Percentiles rank a stretch among this genome's conserved stretches.
phyloP scores from a whole-genome alignment of 2,329 filamentous ascomycete species.

The Diaporthe batatas region DNA sequence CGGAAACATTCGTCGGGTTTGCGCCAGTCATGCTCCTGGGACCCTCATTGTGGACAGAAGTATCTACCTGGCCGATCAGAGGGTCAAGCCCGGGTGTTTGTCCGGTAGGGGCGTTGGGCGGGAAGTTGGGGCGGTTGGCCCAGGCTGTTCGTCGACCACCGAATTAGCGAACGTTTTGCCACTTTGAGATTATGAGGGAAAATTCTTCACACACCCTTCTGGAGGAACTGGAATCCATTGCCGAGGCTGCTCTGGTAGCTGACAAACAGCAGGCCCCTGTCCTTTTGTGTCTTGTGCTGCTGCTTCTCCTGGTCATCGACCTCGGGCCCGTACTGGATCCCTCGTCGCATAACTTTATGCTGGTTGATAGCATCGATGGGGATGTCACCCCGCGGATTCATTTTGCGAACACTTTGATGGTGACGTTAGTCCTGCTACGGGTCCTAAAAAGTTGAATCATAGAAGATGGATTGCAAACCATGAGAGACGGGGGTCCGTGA shows the following conservation, averaged over 20 bases:
- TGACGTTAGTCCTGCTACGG: no score
- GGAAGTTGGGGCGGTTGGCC: conserved; percentile 43
- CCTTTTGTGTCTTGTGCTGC: conserved; percentile 47
- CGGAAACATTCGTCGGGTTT: conserved; percentile 44
- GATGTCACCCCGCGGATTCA: conserved; percentile 57
- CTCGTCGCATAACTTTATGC: conserved; percentile 58
- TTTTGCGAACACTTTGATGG: conserved; percentile 55
- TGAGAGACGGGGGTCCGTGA: no score
- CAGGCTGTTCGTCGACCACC: conserved; percentile 25
- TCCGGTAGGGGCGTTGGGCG: conserved; percentile 38
- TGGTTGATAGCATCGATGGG: conserved; percentile 45
- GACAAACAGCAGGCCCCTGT: conserved; percentile 60
- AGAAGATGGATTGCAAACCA: no score
- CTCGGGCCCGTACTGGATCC: conserved; percentile 58
- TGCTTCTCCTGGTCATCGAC: conserved; percentile 51
- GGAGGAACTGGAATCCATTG: conserved; percentile 57
- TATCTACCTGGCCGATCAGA: conserved; percentile 51
- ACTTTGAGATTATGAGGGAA: no score
- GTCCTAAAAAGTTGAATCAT: no score
- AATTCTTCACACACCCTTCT: conserved; percentile 48
- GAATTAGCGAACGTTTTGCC: neutral
- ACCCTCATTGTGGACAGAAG: conserved; percentile 42
- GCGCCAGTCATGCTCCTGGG: conserved; percentile 47
- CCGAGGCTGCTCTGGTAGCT: conserved; percentile 60
- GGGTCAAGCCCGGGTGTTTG: conserved; percentile 52